A percentile compares a stretch with the other conserved stretches of the same genome.
Conservation (phyloP, 345 rosid genomes). For the Brassica juncea region DNA sequence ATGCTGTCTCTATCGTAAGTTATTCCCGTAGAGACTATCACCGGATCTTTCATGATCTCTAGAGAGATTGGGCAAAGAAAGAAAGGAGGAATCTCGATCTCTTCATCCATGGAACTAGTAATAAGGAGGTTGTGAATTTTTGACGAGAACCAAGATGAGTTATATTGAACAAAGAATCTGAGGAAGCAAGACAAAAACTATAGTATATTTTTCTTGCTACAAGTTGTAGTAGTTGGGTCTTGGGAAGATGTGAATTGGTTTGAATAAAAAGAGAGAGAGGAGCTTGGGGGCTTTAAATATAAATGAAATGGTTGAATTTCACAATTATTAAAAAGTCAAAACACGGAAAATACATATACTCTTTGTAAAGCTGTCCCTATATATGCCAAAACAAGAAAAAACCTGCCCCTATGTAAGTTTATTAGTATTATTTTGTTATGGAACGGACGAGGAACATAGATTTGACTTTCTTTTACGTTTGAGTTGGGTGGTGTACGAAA, state of each 20-base stretch:
- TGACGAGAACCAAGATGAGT: constrained; percentile 16
- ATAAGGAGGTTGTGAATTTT: constrained; percentile 12
- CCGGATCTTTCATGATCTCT: constrained; percentile 77
- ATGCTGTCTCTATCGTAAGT: constrained; percentile 72
- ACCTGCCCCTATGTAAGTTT: constrained; percentile 17
- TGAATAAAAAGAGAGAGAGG: constrained; percentile 37
- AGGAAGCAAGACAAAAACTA: background rate
- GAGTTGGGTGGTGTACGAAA: constrained; percentile 22
- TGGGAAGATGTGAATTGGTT: constrained; percentile 45
- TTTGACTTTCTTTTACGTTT: constrained; percentile 29
- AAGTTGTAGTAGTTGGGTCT: constrained; percentile 31
- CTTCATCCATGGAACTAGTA: constrained; percentile 49
- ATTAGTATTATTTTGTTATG: background rate
- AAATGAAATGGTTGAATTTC: background rate
- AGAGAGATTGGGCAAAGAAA: constrained; percentile 78
- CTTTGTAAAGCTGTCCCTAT: constrained; percentile 10
- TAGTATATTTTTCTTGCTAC: constrained; percentile 14
- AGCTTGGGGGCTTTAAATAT: constrained; percentile 37
- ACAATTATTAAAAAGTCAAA: constrained; percentile 53
- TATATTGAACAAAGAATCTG: constrained; percentile 22
- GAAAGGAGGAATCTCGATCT: constrained; percentile 60
- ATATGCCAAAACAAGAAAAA: constrained; percentile 15
- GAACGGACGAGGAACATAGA: constrained; percentile 37
- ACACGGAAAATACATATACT: constrained; percentile 48
- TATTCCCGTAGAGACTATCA: constrained; percentile 61